phyloP scores from a whole-genome alignment of 495 filamentous ascomycete genomes.

The Aspergillus nanangensis region DNA sequence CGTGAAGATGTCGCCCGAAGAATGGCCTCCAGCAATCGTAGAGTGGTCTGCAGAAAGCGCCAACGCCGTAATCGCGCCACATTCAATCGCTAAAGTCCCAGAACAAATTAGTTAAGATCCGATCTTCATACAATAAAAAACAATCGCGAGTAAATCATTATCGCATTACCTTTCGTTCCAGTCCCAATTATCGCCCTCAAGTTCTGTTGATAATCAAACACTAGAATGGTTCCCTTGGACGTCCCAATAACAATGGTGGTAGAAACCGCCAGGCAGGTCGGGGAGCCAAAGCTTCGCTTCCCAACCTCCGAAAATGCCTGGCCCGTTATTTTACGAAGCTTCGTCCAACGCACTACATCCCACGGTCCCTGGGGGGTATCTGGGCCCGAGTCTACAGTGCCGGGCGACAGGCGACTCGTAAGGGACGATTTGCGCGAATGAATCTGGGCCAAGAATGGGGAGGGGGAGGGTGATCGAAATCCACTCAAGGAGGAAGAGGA shows the following conservation, averaged over 20 bases:
- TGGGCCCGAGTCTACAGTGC: conserved; percentile 48
- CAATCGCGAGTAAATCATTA: too few species aligned
- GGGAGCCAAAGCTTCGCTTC: conserved; percentile 85
- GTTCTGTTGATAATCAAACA: conserved; percentile 96
- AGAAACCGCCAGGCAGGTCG: conserved; percentile 87
- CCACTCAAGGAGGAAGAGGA: conserved; percentile 55
- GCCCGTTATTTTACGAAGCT: conserved; percentile 79
- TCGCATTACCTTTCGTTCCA: conserved; percentile 78
- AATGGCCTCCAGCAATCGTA: conserved; percentile 86
- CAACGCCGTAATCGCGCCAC: conserved; percentile 79
- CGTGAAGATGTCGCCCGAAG: conserved; percentile 87
- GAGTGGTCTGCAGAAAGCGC: conserved; percentile 91
- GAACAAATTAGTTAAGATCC: not conserved
- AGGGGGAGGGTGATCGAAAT: conserved; percentile 72
- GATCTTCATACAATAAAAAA: too few species aligned
- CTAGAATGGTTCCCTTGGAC: conserved; percentile 85
- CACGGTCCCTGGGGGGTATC: conserved; percentile 73
- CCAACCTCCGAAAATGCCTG: conserved; percentile 94
- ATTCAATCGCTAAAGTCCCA: conserved; percentile 69
- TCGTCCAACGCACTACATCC: conserved; percentile 97
- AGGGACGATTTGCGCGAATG: conserved; percentile 77
- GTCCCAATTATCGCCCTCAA: conserved; percentile 88
- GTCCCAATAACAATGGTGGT: conserved; percentile 89
- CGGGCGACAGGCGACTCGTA: conserved; percentile 49
- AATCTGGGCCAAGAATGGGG: conserved; percentile 67